phyloP scores from a whole-genome alignment of 768 basidiomycete genomes.

The Cystofilobasidium macerans region DNA sequence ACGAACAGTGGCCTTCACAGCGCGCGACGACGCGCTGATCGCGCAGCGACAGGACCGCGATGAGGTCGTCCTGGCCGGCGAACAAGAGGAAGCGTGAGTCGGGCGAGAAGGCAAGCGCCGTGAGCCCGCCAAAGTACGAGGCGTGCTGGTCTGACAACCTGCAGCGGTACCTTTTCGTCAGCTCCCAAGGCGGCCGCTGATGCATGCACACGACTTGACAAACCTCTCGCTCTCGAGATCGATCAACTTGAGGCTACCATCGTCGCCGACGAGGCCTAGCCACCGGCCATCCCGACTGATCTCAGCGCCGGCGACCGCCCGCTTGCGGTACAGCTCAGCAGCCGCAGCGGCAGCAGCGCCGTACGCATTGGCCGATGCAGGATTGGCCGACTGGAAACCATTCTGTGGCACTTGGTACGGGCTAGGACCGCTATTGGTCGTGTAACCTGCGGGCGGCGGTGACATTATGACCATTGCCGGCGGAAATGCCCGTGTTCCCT shows the following conservation, averaged over 20 bases:
- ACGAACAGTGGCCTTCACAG: conserved; percentile 94
- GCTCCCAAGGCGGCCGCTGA: too few relatives aligned
- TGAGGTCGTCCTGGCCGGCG: conserved; percentile 91
- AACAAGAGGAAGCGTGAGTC: conserved; percentile 88
- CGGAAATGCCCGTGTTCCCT: not conserved
- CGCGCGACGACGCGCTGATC: conserved; percentile 88
- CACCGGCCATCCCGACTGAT: conserved; percentile 66
- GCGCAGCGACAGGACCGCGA: conserved; percentile 88
- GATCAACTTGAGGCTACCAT: conserved; percentile 79
- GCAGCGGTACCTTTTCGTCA: too few relatives aligned
- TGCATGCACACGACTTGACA: too few relatives aligned
- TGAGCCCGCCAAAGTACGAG: conserved; percentile 87
- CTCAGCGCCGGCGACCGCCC: conserved; percentile 7
- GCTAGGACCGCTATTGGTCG: too few relatives aligned
- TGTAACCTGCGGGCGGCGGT: not conserved
- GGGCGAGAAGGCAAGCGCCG: conserved; percentile 86
- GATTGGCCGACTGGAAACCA: not conserved
- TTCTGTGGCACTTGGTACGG: not conserved
- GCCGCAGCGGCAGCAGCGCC: not conserved
- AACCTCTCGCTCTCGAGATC: conserved; percentile 79
- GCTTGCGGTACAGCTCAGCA: not conserved
- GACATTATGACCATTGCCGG: not conserved
- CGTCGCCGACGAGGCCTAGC: conserved; percentile 81
- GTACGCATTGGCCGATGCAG: not conserved
- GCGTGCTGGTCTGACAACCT: conserved; percentile 90